Base-by-base conservation (phyloP, 164 flowering plant species). In the Vitis riparia region DNA sequence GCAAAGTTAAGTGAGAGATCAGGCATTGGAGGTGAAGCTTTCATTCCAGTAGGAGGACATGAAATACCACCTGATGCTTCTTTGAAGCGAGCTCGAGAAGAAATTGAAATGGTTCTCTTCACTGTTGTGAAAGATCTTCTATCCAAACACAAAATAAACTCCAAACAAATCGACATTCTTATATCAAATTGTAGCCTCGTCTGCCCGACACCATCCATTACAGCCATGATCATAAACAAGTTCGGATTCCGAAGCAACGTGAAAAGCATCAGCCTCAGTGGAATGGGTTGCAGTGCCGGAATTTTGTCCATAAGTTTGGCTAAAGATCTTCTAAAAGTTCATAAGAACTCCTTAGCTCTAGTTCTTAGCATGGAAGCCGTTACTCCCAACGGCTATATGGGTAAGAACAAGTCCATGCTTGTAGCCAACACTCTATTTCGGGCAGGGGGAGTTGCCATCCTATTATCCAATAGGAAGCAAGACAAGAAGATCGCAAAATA, bases 281-380 rank as follows among this genome's bases (percentile, higher is more conserved):
- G 95, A 48, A 88, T 88, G 95, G 95, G 92, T 0, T 90, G 95
- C 77, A 88, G 95, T 53, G 92, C 90, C 0, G 86, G 89, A 19
- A 64, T 87, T 3, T 12, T 87, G 63, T 77, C 92, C 0, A 55
- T 87, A 58, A 70, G 79, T 47, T 63, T 87, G 47, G 92, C 76
- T 0, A 81, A 80, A 75, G 91, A 86, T 52, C 84, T 88, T 1
- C 72, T 90, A 8, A 81, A 76, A 71, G 89, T 84, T 16, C 89
- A 81, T 19, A 70, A 72, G 50, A 82, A 85, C 77, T 84, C 89
- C 8, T 37, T 81, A 71, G 94, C 86, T 53, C 65, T 84, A 53
- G 81, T 90, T 59, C 76, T 86, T 19, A 86, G 88, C 76, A 82
- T 77, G 82, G 94, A 89, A 76, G 75, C 82, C 3, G 62, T 84